Base-by-base conservation (phyloP, 805 yeast genomes). In the Saturnispora galanensis region DNA sequence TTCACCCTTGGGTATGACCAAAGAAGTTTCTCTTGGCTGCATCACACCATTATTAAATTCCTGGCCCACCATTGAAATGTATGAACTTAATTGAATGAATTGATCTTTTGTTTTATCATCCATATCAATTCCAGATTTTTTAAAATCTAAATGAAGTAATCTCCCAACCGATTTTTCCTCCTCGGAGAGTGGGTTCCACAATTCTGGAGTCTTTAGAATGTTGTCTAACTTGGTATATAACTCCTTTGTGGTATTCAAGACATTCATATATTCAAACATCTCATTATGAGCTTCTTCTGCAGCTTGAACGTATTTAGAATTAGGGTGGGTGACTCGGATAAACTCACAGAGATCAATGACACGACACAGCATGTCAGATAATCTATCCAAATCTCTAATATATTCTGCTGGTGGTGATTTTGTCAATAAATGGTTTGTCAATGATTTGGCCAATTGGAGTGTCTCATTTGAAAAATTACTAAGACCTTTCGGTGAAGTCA, bases 291-390 rank as follows among this genome's bases (percentile, higher is more conserved):
- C 83, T 37, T 74, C 71, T 56, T 90, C 95, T 1, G 98, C 96
- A 1, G 88, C 89, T 34, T 70, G 70, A 10, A 83, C 71, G 71
- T 85, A 87, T 13, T 67, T 62, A 41, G 67, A 67, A 50, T 80
- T 74, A 1, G 97, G 97, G 58, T 90, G 97, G 1, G 82, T 79
- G 18, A 87, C 88, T 39, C 97, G 68, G 28, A 93, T 77, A 64
- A 90, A 90, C 54, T 89, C 97, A 32, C 96, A 90, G 41, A 90
- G 73, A 62, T 93, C 98, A 35, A 93, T 89, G 5, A 87, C 97
- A 46, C 95, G 76, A 59, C 98, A 93, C 29, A 93, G 64, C 28
- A 83, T 75, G 58, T 93, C 97, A 56, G 95, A 84, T 34, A 93
- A 65, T 52, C 87, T 77, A 58, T 93, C 98, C 50, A 93, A 66